These are phyloP conservation scores for Yamagishiella unicocca DNA, from an alignment of 139 green algal species.

Conservation along the genomic window DNA sequence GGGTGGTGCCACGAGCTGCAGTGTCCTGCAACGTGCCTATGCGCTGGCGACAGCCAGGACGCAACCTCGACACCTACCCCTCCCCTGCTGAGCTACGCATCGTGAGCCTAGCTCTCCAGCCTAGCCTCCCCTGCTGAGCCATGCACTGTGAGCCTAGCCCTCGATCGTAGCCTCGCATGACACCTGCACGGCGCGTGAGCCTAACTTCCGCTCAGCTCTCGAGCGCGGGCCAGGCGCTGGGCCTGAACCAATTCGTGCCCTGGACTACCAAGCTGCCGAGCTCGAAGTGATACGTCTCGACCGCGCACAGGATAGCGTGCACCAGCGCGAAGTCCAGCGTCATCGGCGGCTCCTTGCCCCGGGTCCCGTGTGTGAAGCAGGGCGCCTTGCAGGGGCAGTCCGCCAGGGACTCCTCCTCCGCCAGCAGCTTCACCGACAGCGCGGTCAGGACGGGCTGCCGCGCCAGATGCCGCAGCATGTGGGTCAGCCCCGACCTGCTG, in stretches of 20 bases:
- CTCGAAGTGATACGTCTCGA: conserved; percentile 4
- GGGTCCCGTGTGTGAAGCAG: neutral
- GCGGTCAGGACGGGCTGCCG: neutral
- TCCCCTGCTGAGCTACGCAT: no score
- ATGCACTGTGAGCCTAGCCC: no score
- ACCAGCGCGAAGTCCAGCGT: neutral
- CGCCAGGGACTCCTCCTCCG: neutral
- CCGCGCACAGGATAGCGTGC: neutral
- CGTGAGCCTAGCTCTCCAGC: no score
- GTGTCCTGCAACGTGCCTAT: no score
- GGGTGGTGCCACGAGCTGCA: no score
- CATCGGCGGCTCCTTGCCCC: neutral
- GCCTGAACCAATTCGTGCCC: neutral
- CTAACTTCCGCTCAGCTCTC: neutral
- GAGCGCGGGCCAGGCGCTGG: conserved; percentile 14
- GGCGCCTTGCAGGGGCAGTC: conserved; percentile 4
- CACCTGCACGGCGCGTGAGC: no score
- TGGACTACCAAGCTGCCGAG: neutral
- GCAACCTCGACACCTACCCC: no score
- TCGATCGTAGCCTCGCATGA: no score
- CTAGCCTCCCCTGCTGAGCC: no score
- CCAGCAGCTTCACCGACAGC: neutral
- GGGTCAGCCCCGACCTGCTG: neutral
- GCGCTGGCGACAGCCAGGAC: no score
- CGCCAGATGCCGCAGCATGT: neutral